phyloP scores from a whole-genome alignment of 139 green algal genomes.

The Gonium pectorale region DNA sequence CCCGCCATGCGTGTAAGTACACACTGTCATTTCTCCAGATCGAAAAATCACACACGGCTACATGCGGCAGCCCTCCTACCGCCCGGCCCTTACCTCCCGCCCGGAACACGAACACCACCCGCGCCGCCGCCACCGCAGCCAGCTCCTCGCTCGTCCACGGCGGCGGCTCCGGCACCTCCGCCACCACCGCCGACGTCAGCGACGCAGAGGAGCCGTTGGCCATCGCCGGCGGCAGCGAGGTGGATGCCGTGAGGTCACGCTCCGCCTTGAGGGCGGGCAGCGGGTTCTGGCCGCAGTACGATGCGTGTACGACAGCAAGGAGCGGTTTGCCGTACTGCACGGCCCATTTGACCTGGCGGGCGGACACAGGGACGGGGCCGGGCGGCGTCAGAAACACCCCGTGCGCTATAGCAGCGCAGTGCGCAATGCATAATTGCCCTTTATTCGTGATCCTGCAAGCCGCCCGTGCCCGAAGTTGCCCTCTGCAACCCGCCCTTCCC shows the following conservation, averaged over 20 bases:
- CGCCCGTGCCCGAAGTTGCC: too few relatives aligned
- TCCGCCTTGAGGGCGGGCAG: neutral
- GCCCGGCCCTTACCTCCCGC: neutral
- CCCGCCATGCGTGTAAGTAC: too few relatives aligned
- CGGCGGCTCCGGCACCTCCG: neutral
- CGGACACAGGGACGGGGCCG: too few relatives aligned
- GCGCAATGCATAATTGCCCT: neutral
- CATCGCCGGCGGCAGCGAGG: neutral
- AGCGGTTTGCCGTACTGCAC: constrained; percentile 23
- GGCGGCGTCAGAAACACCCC: neutral
- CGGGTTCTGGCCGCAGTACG: constrained; percentile 29
- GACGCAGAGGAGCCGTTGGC: too few relatives aligned
- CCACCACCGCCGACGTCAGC: too few relatives aligned
- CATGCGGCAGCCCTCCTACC: too few relatives aligned
- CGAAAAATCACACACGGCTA: too few relatives aligned
- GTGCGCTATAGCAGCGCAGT: neutral
- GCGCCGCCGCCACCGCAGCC: neutral
- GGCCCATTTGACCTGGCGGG: constrained; percentile 15
- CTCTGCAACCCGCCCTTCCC: neutral
- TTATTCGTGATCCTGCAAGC: neutral
- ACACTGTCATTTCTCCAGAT: too few relatives aligned
- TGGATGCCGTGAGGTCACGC: neutral
- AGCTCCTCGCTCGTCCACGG: constrained; percentile 7
- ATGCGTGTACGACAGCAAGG: constrained; percentile 6
- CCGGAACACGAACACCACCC: neutral